Percentiles rank a stretch among this genome's conserved stretches.
Conservation (phyloP, 345 rosid species). For the Gossypium bickii region DNA sequence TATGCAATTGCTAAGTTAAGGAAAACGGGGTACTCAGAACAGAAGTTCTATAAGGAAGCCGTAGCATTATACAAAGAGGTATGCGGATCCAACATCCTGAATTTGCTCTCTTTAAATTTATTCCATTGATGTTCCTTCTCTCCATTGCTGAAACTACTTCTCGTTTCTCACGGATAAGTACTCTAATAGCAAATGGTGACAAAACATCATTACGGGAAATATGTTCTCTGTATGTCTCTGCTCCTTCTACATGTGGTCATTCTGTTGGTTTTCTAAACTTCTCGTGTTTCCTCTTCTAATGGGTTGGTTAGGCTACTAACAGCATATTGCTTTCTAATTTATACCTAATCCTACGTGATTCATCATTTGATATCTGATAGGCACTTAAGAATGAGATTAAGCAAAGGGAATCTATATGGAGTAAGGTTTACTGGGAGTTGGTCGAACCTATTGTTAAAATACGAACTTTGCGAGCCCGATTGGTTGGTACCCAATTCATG, state of each 20-base stretch:
- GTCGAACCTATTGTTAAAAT: slow-evolving; percentile 76
- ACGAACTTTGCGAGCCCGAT: slow-evolving; percentile 84
- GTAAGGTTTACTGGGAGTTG: slow-evolving; percentile 76
- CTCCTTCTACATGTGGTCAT: slow-evolving; percentile 8
- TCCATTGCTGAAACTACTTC: neutral
- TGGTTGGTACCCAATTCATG: slow-evolving; percentile 44
- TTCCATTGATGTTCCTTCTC: slow-evolving; percentile 10
- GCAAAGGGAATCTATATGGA: slow-evolving; percentile 73
- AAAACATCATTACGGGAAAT: slow-evolving; percentile 67
- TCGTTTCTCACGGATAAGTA: slow-evolving; percentile 54
- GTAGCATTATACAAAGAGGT: slow-evolving; percentile 74
- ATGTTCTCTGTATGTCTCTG: slow-evolving; percentile 80
- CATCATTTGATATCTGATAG: slow-evolving; percentile 28
- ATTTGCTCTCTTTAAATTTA: neutral
- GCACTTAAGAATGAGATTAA: slow-evolving; percentile 82
- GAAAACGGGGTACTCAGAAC: slow-evolving; percentile 78
- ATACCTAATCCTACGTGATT: slow-evolving; percentile 3
- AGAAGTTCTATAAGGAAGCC: slow-evolving; percentile 75
- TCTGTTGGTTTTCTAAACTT: neutral
- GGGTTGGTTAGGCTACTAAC: neutral
- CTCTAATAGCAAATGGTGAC: slow-evolving; percentile 65
- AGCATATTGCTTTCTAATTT: slow-evolving; percentile 3
- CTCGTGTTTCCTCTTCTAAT: neutral
- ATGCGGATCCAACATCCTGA: neutral
- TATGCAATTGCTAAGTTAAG: slow-evolving; percentile 62